Base-by-base conservation (phyloP, 2,329 filamentous ascomycete genomes). In the Cordyceps cateniannulata region DNA sequence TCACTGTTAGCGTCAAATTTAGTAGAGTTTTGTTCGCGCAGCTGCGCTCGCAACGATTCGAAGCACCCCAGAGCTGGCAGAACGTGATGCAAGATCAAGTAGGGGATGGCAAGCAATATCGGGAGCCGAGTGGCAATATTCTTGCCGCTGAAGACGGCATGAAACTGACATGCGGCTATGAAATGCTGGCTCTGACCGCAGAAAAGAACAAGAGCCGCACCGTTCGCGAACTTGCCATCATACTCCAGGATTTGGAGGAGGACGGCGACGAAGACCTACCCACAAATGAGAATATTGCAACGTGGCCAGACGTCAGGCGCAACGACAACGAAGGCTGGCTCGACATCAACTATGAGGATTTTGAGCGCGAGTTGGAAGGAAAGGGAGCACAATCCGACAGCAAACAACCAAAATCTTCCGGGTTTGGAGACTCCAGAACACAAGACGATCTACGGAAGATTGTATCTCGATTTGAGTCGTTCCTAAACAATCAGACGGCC, bases 11-110 rank as follows among this genome's bases (percentile, higher is more conserved):
- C 67, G 84, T 90, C 32, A 86, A 83, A 49, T 97, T 98, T 71
- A 96, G 92, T 4, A 91, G 87, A 71, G 87, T 96, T 0, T 85
- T 96, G 2, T 99, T 90, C 70, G 95, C 96, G 5, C 95, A 99
- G 71, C 76, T 99, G 8, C 89, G 88, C 63, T 92, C 90, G 18
- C 95, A 99, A 71, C 83, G 88, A 25, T 97, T 97, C 54, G 77
- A 85, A 1, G 81, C 89, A 0, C 85, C 85, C 2, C 77, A 79
- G 27, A 76, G 67, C 42, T 85, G 78, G 85, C 76, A 71, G 64
- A 66, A 71, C 18, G 24, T 68, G 12, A 60, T 71, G 3, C 66
- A 68, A 12, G 25, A 20, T 9, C 25, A 44, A 12, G 12, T 7
- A 14, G 27, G 5, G 25, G 35, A 25, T 8, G n/a, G 25, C 35